Base-by-base conservation (phyloP, 768 basidiomycete species). In the Amanita rimosa region DNA sequence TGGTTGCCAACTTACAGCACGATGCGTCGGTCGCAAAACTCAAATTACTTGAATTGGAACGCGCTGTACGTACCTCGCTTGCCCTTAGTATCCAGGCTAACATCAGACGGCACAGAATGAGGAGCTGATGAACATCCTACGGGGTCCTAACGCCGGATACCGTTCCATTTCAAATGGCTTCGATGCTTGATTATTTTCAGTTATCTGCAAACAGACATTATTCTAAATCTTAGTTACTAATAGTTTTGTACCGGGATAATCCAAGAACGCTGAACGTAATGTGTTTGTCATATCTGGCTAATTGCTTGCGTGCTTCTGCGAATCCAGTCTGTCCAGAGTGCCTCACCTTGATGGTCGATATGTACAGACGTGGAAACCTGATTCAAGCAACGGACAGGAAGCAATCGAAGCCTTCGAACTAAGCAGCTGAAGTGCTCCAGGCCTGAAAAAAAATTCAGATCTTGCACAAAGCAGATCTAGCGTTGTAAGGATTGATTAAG, bases 1-100 rank as follows among this genome's bases (percentile, higher is more conserved):
- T 84, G 78, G 79, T 86, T 3, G 71, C 83, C 0, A 79, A 79
- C 21, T 70, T 87, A 4, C 80, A 85, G 44, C 73, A 81, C 57
- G 84, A 87, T 52, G 70, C 74, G 3, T 72, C 76, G 0, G 65
- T 78, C 3, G 62, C 74, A 14, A 78, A 77, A 48, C 61, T 85
- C 42, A 82, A 81, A 53, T 66, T 85, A 26, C 68, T 84, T 38
- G 83, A 86, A 56, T 67, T 87, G 21, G 74, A 85, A 57, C 74
- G 83, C 53, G 75, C 81, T 16, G 85, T 85, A 54, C 60, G 76
- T 69, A 16, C 8, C 45, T 48, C n/a, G 42, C 31, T n/a, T n/a
- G 24, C n/a, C 21, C 4, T 22, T 4, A 16, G 40, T 19, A 17
- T 54, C 44, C 35, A 39, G 21, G 27, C 6, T 44, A 14, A 33